phyloP scores from a whole-genome alignment of 139 green algal species.

The Chlamydomonas sp. region DNA sequence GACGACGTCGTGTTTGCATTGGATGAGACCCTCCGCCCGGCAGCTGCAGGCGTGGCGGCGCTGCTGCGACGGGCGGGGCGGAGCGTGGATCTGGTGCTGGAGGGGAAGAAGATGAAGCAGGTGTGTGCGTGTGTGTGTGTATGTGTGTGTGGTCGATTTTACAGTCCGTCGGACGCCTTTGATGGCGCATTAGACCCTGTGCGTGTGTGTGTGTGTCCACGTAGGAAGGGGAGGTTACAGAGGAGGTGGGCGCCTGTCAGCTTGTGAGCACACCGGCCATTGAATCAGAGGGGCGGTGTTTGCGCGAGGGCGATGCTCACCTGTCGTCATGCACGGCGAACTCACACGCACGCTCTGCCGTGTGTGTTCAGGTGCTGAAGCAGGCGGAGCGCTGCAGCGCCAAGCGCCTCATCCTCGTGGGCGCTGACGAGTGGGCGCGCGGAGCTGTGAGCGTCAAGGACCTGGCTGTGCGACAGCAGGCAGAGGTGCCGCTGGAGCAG shows the following conservation, averaged over 20 bases:
- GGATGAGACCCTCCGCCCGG: slow-evolving; percentile 54
- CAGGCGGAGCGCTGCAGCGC: slow-evolving; percentile 57
- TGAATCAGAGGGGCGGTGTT: too few relatives aligned
- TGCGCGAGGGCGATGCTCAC: too few relatives aligned
- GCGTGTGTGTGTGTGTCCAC: too few relatives aligned
- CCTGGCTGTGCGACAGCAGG: slow-evolving; percentile 62
- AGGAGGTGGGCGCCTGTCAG: too few relatives aligned
- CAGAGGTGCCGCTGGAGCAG: slow-evolving; percentile 60
- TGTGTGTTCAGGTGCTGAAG: slow-evolving; percentile 29
- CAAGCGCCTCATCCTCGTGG: slow-evolving; percentile 70
- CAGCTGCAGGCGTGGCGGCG: slow-evolving; percentile 55
- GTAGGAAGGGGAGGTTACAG: too few relatives aligned
- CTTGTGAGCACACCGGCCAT: too few relatives aligned
- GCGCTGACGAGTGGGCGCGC: slow-evolving; percentile 67
- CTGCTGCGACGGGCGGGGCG: slow-evolving; percentile 59
- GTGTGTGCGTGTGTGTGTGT: too few relatives aligned
- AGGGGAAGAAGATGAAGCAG: slow-evolving; percentile 88
- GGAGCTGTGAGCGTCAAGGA: slow-evolving; percentile 79
- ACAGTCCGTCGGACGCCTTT: too few relatives aligned
- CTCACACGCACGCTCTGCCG: too few relatives aligned
- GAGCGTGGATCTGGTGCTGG: slow-evolving; percentile 86
- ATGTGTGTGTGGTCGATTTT: too few relatives aligned
- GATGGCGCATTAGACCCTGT: too few relatives aligned
- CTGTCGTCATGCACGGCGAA: too few relatives aligned
- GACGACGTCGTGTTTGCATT: slow-evolving; percentile 77